Conservation (phyloP, 2,329 filamentous ascomycete species). For the Clarireedia monteithiana region DNA sequence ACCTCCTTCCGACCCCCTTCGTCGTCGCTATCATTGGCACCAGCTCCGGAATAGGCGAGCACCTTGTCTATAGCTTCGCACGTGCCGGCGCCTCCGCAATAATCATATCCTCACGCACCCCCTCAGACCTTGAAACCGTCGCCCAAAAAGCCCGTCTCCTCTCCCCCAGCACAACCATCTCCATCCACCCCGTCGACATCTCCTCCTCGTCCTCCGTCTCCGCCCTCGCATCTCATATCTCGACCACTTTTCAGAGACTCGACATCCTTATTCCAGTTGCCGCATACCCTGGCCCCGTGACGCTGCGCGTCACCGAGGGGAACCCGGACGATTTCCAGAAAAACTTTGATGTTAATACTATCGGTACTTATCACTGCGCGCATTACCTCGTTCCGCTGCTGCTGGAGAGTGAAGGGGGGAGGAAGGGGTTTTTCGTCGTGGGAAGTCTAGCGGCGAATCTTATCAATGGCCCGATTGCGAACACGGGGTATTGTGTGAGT, state of each 20-base stretch:
- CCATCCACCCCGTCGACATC: background rate
- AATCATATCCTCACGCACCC: slow-evolving; percentile 4
- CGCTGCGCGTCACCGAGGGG: slow-evolving; percentile 1
- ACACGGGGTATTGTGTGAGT: slow-evolving; percentile 10
- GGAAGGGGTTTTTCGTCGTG: background rate
- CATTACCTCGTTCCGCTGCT: slow-evolving; percentile 4
- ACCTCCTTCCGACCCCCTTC: background rate
- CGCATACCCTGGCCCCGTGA: slow-evolving; percentile 8
- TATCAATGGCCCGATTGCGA: slow-evolving; percentile 1
- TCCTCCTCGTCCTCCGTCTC: background rate
- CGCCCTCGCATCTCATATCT: background rate
- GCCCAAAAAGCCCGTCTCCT: background rate
- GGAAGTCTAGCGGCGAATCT: slow-evolving; percentile 3
- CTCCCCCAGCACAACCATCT: background rate
- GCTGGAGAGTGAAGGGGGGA: background rate
- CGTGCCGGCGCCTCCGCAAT: slow-evolving; percentile 1
- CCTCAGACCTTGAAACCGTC: background rate
- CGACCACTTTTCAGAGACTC: background rate
- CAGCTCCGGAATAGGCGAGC: slow-evolving; percentile 9
- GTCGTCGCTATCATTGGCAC: slow-evolving; percentile 8
- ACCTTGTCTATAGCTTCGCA: slow-evolving; percentile 8
- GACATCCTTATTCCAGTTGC: slow-evolving; percentile 10
- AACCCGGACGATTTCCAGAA: background rate
- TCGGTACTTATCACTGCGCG: slow-evolving; percentile 3
- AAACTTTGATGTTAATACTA: slow-evolving; percentile 5